Conservation (phyloP, 768 basidiomycete genomes). For the Solioccasus polychromus region DNA sequence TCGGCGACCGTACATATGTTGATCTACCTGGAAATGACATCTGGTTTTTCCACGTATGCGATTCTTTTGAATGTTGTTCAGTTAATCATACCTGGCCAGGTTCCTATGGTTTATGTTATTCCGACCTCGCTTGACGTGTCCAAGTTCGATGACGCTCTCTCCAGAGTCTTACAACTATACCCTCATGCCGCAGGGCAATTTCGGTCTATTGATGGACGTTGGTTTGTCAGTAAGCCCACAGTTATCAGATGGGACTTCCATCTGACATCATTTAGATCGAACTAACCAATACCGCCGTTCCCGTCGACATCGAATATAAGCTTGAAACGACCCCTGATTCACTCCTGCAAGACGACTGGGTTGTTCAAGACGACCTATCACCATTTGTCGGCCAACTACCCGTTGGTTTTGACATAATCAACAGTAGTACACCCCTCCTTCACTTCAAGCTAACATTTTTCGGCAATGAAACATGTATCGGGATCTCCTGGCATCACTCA, state of each 20-base stretch:
- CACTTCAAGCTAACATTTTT: conserved; percentile 24
- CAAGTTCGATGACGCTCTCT: conserved; percentile 9
- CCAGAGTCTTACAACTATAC: conserved; percentile 9
- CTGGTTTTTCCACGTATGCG: conserved; percentile 10
- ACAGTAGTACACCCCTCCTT: conserved; percentile 10
- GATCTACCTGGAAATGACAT: conserved; percentile 18
- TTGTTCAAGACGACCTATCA: conserved; percentile 12
- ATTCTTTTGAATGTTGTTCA: neutral
- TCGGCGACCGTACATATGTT: conserved; percentile 2
- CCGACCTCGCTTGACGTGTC: conserved; percentile 4
- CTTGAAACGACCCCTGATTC: neutral
- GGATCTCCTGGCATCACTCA: conserved; percentile 29
- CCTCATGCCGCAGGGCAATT: conserved; percentile 15
- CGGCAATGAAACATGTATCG: conserved; percentile 19
- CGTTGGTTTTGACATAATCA: neutral
- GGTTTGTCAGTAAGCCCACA: conserved; percentile 11
- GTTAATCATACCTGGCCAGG: neutral
- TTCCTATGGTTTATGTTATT: conserved; percentile 7
- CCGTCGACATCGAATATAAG: conserved; percentile 9
- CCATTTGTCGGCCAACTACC: conserved; percentile 5
- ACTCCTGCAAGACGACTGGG: conserved; percentile 12
- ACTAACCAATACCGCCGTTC: conserved; percentile 9
- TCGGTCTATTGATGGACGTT: conserved; percentile 2
- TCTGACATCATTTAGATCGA: conserved; percentile 9
- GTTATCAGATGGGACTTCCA: neutral